Evolutionary conservation across 129 eudicot genomes (phyloP).

Genomic region (Flaveria linearis): DNA sequence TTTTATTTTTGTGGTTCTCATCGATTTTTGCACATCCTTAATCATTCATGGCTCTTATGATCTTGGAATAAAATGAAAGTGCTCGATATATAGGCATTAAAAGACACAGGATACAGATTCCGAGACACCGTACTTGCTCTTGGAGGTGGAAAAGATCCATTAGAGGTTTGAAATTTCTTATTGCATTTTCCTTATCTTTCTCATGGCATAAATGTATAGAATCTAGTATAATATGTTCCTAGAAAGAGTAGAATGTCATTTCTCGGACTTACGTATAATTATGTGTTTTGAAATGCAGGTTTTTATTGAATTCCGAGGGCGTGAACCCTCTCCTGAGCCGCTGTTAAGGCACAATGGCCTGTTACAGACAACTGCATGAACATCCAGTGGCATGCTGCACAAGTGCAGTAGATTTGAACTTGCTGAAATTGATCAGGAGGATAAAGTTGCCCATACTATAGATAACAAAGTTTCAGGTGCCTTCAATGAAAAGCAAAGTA

Average conservation of each 20-base stretch:
- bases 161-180: conserved; percentile 39
- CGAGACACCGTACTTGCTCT: conserved; percentile 87
- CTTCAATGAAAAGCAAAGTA: neutral
- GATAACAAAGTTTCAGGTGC: conserved; percentile 4
- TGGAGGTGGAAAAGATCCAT: conserved; percentile 91
- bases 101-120: conserved; percentile 71
- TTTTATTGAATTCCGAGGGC: conserved; percentile 87
- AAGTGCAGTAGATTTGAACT: conserved; percentile 10
- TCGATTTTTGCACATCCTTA: neutral
- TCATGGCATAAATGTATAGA: no score
- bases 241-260: neutral
- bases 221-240: neutral
- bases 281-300: conserved; percentile 44
- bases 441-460: neutral
- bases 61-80: conserved; percentile 1
- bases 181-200: neutral
- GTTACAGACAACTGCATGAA: conserved; percentile 38
- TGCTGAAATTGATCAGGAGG: neutral
- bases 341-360: conserved; percentile 89
- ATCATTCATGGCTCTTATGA: neutral
- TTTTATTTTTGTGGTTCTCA: neutral
- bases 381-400: neutral
- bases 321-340: conserved; percentile 96
- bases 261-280: neutral
- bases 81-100: conserved; percentile 52